Evolutionary conservation across 495 filamentous ascomycete species (phyloP).

Genomic region (Aspergillus saccharolyticus): DNA sequence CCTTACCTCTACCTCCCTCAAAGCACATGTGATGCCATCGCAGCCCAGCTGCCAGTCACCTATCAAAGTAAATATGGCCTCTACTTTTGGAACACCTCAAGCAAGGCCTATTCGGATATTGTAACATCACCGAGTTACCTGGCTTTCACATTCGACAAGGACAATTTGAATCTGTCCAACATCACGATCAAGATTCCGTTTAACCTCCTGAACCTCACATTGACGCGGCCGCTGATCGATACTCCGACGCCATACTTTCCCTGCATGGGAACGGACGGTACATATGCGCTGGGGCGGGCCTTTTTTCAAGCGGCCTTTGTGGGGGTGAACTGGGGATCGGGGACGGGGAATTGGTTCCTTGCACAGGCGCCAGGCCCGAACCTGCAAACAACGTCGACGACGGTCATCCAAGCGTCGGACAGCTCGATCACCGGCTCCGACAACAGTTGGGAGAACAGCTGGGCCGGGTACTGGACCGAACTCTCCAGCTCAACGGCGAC

Average conservation of each 20-base stretch:
- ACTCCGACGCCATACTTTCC: slow-evolving; percentile 48
- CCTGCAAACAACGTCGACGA: background rate
- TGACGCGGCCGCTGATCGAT: slow-evolving; percentile 42
- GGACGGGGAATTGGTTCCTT: slow-evolving; percentile 37
- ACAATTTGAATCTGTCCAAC: slow-evolving; percentile 23
- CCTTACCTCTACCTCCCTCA: slow-evolving; percentile 49
- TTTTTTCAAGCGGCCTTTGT: slow-evolving; percentile 56
- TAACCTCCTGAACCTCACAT: slow-evolving; percentile 47
- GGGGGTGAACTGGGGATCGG: slow-evolving; percentile 43
- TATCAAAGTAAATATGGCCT: slow-evolving; percentile 36
- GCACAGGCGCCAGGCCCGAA: slow-evolving; percentile 44
- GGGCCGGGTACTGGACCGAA: background rate
- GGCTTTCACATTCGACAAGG: slow-evolving; percentile 42
- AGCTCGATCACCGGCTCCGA: background rate
- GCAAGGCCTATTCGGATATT: slow-evolving; percentile 37
- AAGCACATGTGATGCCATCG: slow-evolving; percentile 46
- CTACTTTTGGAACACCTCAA: slow-evolving; percentile 47
- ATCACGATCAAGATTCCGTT: slow-evolving; percentile 52
- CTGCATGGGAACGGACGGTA: slow-evolving; percentile 30
- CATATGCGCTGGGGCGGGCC: slow-evolving; percentile 44
- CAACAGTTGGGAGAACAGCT: background rate
- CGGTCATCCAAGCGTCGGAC: background rate
- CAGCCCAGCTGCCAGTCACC: slow-evolving; percentile 40
- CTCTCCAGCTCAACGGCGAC: background rate
- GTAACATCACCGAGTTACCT: slow-evolving; percentile 45